Conservation (phyloP, 2,329 filamentous ascomycete species). For the Penicillium sp. region DNA sequence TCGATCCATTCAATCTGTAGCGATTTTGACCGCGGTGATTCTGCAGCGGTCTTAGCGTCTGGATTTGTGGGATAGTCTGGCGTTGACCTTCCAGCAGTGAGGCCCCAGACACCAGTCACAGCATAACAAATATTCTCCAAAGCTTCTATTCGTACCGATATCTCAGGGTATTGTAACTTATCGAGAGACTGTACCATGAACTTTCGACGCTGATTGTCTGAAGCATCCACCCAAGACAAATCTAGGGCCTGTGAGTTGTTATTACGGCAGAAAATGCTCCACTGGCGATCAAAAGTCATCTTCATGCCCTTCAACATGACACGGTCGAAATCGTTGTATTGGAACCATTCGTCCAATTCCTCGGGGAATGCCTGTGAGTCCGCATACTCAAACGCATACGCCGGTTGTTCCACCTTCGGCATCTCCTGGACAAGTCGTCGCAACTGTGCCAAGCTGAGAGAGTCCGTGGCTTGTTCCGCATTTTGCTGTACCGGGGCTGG, state of each 20-base stretch:
- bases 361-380: constrained; percentile 75
- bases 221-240: constrained; percentile 66
- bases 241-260: constrained; percentile 37
- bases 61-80: constrained; percentile 32
- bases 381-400: constrained; percentile 83
- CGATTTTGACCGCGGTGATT: constrained; percentile 48
- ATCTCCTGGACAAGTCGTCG: constrained; percentile 72
- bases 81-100: constrained; percentile 57
- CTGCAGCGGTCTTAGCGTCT: constrained; percentile 38
- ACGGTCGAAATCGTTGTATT: constrained; percentile 84
- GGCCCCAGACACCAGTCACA: constrained; percentile 68
- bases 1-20: constrained; percentile 51
- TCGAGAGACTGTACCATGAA: constrained; percentile 43
- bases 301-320: constrained; percentile 74
- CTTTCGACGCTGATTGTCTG: constrained; percentile 49
- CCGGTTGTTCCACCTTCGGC: constrained; percentile 65
- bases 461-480: constrained; percentile 56
- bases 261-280: constrained; percentile 57
- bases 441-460: constrained; percentile 72
- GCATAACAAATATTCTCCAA: constrained; percentile 53
- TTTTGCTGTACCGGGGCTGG: constrained; percentile 45
- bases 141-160: constrained; percentile 45
- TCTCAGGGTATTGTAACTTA: constrained; percentile 39
- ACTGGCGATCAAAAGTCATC: constrained; percentile 74
- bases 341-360: constrained; percentile 97